Evolutionary conservation across 805 yeast genomes (phyloP).

Genomic region (Osmozyma mogii): DNA sequence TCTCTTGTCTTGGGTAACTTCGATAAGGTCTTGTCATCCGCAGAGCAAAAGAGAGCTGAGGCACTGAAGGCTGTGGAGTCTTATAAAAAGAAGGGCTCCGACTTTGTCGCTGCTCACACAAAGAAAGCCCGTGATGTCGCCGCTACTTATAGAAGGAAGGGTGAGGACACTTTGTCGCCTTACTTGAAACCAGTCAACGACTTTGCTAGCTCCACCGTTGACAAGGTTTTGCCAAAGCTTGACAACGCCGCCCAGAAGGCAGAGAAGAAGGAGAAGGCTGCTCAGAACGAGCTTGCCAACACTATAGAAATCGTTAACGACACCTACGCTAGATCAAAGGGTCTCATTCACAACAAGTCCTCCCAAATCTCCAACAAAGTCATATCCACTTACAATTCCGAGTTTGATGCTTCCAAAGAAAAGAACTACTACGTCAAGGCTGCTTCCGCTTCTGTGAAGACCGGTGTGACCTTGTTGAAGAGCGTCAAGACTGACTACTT

Average conservation of each 20-base stretch:
- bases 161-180: conserved; percentile 3
- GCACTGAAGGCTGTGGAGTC: conserved; percentile 1
- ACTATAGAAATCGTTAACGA: conserved; percentile 16
- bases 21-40: conserved; percentile 12
- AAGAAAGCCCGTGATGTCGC: conserved; percentile 5
- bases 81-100: conserved; percentile 6
- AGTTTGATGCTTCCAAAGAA: conserved; percentile 20
- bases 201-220: conserved; percentile 17
- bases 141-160: conserved; percentile 5
- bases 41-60: conserved; percentile 1
- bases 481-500: conserved; percentile 28
- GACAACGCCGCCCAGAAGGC: conserved; percentile 8
- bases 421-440: conserved; percentile 23
- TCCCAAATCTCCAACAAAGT: conserved; percentile 22
- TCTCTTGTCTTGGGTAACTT: conserved; percentile 15
- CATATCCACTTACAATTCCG: conserved; percentile 26
- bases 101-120: conserved; percentile 6
- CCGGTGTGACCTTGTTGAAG: conserved; percentile 25
- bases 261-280: conserved; percentile 8
- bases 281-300: conserved; percentile 14
- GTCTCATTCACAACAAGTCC: conserved; percentile 20
- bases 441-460: conserved; percentile 27
- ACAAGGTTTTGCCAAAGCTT: conserved; percentile 21
- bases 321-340: conserved; percentile 15
- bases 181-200: conserved; percentile 20